Evolutionary conservation across 169 alveolate genomes (phyloP).

Genomic region (Eimeria acervulina): DNA sequence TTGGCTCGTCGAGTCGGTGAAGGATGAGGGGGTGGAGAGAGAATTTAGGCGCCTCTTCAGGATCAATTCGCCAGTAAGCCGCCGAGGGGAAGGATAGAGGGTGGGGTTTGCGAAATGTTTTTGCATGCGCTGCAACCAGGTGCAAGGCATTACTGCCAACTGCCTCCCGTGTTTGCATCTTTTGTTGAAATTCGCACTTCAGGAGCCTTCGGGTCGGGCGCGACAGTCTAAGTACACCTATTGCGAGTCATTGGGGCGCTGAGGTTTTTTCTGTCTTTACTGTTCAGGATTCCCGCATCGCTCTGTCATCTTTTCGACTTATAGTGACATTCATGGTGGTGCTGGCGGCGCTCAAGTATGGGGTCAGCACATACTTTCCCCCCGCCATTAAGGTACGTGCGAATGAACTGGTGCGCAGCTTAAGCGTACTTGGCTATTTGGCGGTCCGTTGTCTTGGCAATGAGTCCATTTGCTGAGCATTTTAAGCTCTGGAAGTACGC

Average conservation of each 20-base stretch:
- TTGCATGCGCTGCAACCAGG: neutral
- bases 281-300: slow-evolving; percentile 62
- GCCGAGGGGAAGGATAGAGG: too few species aligned
- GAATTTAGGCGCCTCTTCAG: slow-evolving; percentile 65
- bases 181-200: neutral
- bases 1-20: slow-evolving; percentile 72
- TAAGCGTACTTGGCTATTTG: too few species aligned
- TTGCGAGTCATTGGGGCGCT: neutral
- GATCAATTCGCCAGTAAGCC: slow-evolving; percentile 63
- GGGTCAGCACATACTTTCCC: slow-evolving; percentile 75
- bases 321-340: slow-evolving; percentile 68
- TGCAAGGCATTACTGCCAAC: neutral
- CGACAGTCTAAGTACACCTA: neutral
- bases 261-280: neutral
- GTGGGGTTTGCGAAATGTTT: too few species aligned
- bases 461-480: neutral
- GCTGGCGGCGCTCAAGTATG: slow-evolving; percentile 67
- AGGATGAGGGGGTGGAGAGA: slow-evolving; percentile 73
- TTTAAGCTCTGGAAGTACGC: neutral
- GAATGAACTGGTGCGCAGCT: neutral
- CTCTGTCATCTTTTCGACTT: slow-evolving; percentile 69
- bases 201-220: neutral
- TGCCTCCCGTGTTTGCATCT: neutral
- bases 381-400: slow-evolving; percentile 75
- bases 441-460: neutral